phyloP scores from a whole-genome alignment of 176 grass and related monocot species.

The Calamus simplicifolius region DNA sequence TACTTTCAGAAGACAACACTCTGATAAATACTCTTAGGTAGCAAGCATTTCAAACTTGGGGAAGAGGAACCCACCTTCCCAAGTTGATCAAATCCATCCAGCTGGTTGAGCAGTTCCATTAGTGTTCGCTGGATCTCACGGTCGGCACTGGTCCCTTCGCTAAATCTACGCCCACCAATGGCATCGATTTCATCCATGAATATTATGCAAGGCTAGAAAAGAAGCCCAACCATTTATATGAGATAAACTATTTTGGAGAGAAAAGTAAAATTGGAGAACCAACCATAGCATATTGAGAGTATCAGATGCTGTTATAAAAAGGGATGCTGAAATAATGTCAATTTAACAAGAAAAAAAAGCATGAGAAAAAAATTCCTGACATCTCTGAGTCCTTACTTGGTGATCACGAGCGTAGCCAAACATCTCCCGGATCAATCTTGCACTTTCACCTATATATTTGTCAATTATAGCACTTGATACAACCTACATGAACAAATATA shows the following conservation, averaged over 20 bases:
- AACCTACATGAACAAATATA: conserved; percentile 29
- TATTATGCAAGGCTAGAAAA: conserved; percentile 78
- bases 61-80: conserved; percentile 57
- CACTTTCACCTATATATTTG: conserved; percentile 99
- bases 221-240: too few relatives aligned
- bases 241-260: neutral
- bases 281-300: conserved; percentile 8
- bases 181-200: conserved; percentile 99
- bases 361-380: too few relatives aligned
- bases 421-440: conserved; percentile 90
- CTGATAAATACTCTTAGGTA: too few relatives aligned
- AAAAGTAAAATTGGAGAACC: neutral
- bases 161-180: conserved; percentile 88
- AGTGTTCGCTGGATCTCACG: conserved; percentile 92
- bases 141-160: conserved; percentile 89
- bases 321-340: neutral
- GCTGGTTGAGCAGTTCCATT: conserved; percentile 95
- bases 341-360: too few relatives aligned
- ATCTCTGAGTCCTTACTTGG: conserved; percentile 35
- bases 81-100: conserved; percentile 95
- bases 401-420: conserved; percentile 90
- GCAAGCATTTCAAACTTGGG: neutral
- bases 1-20: too few relatives aligned
- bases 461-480: conserved; percentile 96
- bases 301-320: too few relatives aligned